Percentiles rank a stretch among this genome's conserved stretches.
These are phyloP conservation scores for Poterioochromonas sp. DNA, from an alignment of 352 stramenopile species.

Conservation along the genomic window DNA sequence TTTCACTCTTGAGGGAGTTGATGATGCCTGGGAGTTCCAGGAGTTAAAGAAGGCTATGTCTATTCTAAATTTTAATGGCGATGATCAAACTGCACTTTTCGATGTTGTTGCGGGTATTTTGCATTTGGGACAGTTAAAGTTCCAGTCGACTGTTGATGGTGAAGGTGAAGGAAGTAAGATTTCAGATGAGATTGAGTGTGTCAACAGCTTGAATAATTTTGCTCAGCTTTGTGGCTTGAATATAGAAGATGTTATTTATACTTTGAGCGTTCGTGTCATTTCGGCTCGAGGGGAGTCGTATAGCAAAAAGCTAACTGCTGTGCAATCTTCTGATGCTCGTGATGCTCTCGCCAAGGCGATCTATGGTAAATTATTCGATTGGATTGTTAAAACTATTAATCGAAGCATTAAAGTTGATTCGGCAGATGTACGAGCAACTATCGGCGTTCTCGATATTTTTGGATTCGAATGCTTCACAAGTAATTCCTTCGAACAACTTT, in stretches of 20 bases:
- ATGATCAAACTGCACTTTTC: slow-evolving; percentile 59
- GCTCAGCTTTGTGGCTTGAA: not conserved
- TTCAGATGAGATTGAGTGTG: not conserved
- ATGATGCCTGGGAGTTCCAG: not conserved
- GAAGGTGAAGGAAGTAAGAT: slow-evolving; percentile 14
- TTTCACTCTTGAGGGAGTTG: not conserved
- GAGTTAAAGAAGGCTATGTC: not conserved
- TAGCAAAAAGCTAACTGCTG: not conserved
- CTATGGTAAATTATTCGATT: slow-evolving; percentile 53
- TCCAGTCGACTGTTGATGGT: slow-evolving; percentile 45
- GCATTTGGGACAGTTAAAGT: slow-evolving; percentile 92
- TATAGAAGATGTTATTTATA: not conserved
- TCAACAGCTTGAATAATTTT: not conserved
- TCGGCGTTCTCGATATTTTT: slow-evolving; percentile 79
- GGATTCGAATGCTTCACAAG: slow-evolving; percentile 81
- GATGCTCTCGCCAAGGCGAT: slow-evolving; percentile 63
- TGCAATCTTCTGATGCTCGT: slow-evolving; percentile 50
- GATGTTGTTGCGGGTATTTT: slow-evolving; percentile 87
- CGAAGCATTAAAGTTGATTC: slow-evolving; percentile 41
- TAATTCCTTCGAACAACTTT: slow-evolving; percentile 85
- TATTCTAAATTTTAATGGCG: slow-evolving; percentile 1
- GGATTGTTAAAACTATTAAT: slow-evolving; percentile 55
- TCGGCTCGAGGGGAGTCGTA: not conserved
- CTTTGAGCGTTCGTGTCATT: not conserved
- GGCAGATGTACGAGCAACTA: not conserved